Percentiles rank a stretch among this genome's conserved stretches.
These are phyloP conservation scores for Nicotiana attenuata DNA, from an alignment of 257 asterid genomes.

Conservation along the genomic window DNA sequence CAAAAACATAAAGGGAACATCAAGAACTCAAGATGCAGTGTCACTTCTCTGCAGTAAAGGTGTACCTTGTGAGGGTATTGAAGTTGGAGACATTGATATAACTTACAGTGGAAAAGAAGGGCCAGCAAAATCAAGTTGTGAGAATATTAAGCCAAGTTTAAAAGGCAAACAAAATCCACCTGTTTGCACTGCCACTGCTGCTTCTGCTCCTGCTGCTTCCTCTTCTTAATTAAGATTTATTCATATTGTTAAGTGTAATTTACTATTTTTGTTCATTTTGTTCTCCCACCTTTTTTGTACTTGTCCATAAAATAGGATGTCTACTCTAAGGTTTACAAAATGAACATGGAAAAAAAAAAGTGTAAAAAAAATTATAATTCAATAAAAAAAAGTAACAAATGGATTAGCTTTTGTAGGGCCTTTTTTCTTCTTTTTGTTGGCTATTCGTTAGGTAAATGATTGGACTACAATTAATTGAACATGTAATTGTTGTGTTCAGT, in stretches of 20 bases:
- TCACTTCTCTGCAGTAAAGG: slow-evolving; percentile 25
- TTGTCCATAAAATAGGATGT: background rate
- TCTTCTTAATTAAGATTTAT: background rate
- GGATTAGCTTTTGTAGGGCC: too few species aligned
- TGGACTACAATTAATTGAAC: too few species aligned
- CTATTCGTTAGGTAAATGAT: too few species aligned
- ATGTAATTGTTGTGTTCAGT: too few species aligned
- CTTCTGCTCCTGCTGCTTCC: background rate
- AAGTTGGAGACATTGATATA: slow-evolving; percentile 22
- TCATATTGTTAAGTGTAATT: background rate
- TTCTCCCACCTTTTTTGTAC: background rate
- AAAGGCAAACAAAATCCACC: slow-evolving; percentile 24
- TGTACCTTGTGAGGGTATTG: slow-evolving; percentile 27
- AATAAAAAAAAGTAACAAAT: too few species aligned
- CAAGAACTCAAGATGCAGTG: slow-evolving; percentile 17
- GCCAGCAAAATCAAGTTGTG: slow-evolving; percentile 25
- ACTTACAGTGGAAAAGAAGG: slow-evolving; percentile 25
- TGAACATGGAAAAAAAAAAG: background rate
- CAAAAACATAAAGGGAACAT: slow-evolving; percentile 29
- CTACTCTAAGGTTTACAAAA: background rate
- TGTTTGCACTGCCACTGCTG: background rate
- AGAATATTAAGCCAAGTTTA: slow-evolving; percentile 24
- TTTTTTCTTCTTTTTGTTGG: too few species aligned
- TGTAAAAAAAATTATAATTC: too few species aligned
- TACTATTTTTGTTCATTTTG: background rate